Base-by-base conservation (phyloP, 306 rosid species). In the Prinsepia uniflora region DNA sequence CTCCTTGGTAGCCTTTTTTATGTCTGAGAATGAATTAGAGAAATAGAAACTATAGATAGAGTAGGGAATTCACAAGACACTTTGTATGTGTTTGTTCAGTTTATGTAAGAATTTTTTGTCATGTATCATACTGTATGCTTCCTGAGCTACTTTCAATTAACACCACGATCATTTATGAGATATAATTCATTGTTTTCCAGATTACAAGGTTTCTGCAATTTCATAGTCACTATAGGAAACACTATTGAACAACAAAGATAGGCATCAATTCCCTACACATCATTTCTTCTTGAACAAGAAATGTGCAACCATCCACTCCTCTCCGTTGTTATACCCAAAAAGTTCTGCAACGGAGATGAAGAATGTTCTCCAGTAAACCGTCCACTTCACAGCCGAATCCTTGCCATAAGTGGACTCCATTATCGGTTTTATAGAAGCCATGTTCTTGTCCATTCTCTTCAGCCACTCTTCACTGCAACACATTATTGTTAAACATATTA, bases 401-500 rank as follows among this genome's bases (percentile, higher is more conserved):
- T 84, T 90, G 55, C 97, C 95, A 20, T 93, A 94, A 41, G 90
- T 94, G 50, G 96, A 80, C 71, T 86, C 90, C 95, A 94, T 94
- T 11, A 89, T 86, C 57, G 96, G 92, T 83, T 83, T 87, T 76
- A 91, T 82, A 50, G 79, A 47, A 54, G 60, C 48, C 74, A 42
- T 39, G 45, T 72, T 85, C 71, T 77, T 10, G 79, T 94, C 95
- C 96, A 94, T 87, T 82, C 97, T 90, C 72, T 90, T 94, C 11
- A 87, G 96, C 97, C 98, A 94, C 78, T 94, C 98, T 79, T 94
- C 98, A 78, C 97, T 94, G 92, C 82, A 80, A 76, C 9, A 71
- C 13, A 36, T 40, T 65, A 73, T 10, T 9, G 18, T 72, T 62
- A 70, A 20, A 17, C 17, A 40, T 67, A 57, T 74, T 20, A 13